Base-by-base conservation (phyloP, 306 rosid species). In the Cucumis sativus region DNA sequence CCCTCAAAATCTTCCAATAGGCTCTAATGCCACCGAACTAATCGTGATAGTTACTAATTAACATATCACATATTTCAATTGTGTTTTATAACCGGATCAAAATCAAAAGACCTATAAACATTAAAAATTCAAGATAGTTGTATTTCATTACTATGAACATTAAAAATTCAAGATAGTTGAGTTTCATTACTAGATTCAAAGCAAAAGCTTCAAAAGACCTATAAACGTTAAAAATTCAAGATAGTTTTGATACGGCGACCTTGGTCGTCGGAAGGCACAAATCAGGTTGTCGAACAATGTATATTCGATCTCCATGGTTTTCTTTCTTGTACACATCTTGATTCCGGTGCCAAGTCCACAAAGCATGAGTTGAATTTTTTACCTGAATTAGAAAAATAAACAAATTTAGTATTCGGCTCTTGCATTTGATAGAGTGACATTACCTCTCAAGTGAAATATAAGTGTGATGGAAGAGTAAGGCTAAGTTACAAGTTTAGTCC, bases 311-410 rank as follows among this genome's bases (percentile, higher is more conserved):
- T 9, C 96, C 90, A 10, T 83, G 83, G 66, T 85, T 84, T 52
- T 88, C 82, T 54, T 85, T 88, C 80, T 89, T 87, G 56, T 88
- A 91, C 7, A 21, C 78, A 76, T 93, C 98, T 79, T 91, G 94
- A 83, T 93, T 93, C 69, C 96, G 82, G 14, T 93, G 96, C 98
- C 98, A 93, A 70, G 92, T 91, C 98, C 98, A 93, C 63, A 91
- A 82, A 16, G 98, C 91, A 77, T 86, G 86, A 5, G 97, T 88
- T 63, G 96, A 90, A 85, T 93, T 93, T 82, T 87, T 75, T 63
- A 90, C 90, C 98, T 93, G 88, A 85, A 80, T 70, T n/a, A 66
- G n/a, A 75, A 35, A 62, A 69, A 73, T 65, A 49, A 62, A 40
- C 17, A 37, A 10, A 33, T 37, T 33, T 1, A 40, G 51, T 67